Conservation (phyloP, 2,329 filamentous ascomycete genomes). For the Daldinia eschscholtzii region DNA sequence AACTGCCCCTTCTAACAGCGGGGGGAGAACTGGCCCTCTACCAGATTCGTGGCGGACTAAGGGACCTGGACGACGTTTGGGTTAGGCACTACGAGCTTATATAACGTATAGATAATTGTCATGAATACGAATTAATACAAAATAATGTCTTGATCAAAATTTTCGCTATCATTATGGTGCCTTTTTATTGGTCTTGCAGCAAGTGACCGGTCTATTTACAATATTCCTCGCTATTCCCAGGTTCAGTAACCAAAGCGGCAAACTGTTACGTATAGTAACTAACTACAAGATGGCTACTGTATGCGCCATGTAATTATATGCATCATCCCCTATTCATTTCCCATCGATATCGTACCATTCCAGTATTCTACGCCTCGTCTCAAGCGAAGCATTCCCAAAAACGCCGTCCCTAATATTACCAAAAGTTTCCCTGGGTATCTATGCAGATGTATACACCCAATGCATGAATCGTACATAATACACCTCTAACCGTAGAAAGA, state of each 20-base stretch:
- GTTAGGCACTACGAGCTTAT: conserved; percentile 52
- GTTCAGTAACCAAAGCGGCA: neutral
- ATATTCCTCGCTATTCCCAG: neutral
- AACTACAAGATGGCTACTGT: neutral
- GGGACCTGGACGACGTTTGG: conserved; percentile 73
- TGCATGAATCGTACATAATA: conserved; percentile 4
- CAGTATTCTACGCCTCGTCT: conserved; percentile 2
- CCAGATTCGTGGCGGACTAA: conserved; percentile 74
- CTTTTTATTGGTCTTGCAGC: neutral
- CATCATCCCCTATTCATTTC: conserved; percentile 1
- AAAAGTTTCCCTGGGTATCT: conserved; percentile 18
- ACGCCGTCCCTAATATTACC: conserved; percentile 16
- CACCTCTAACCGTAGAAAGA: neutral
- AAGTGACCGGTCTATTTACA: conserved; percentile 2
- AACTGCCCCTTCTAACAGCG: conserved; percentile 57
- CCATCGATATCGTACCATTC: neutral
- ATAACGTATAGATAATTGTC: no score
- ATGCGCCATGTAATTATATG: neutral
- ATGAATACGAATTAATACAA: neutral
- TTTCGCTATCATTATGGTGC: neutral
- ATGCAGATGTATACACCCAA: conserved; percentile 13
- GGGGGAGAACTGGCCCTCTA: conserved; percentile 62
- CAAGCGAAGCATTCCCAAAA: conserved; percentile 14
- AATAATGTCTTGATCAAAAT: neutral
- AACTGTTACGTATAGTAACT: conserved; percentile 7